Evolutionary conservation across 1,139 yeast species (phyloP).

Genomic region (Pichia sp.): DNA sequence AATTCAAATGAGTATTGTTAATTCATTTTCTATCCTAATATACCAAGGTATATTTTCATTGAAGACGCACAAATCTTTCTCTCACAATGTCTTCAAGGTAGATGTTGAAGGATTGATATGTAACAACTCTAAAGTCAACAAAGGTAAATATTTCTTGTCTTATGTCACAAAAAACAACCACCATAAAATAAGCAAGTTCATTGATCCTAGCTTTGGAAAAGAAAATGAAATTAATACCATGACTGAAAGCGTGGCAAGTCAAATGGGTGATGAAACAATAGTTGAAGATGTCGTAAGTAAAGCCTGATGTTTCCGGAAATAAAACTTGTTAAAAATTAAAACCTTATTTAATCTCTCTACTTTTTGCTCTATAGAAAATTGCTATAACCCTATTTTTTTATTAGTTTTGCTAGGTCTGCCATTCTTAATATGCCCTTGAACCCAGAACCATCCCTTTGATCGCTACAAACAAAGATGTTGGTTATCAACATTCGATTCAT

Average conservation of each 20-base stretch:
- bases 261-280: not conserved
- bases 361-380: too few species aligned
- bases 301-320: too few species aligned
- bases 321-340: too few species aligned
- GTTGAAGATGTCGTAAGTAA: not conserved
- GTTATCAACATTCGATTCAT: slow-evolving; percentile 31
- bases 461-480: slow-evolving; percentile 24
- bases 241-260: not conserved
- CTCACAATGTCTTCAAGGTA: slow-evolving; percentile 17
- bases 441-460: slow-evolving; percentile 9
- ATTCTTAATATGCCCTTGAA: slow-evolving; percentile 31
- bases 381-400: slow-evolving; percentile 4
- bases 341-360: too few species aligned
- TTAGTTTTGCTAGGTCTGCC: slow-evolving; percentile 23
- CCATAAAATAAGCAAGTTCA: slow-evolving; percentile 11
- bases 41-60: slow-evolving; percentile 18
- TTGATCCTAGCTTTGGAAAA: slow-evolving; percentile 14
- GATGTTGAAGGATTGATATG: slow-evolving; percentile 17
- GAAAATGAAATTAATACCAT: slow-evolving; percentile 1
- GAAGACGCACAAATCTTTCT: slow-evolving; percentile 13
- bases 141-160: slow-evolving; percentile 19
- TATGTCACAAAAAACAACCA: slow-evolving; percentile 7
- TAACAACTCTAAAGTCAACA: slow-evolving; percentile 15
- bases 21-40: slow-evolving; percentile 21
- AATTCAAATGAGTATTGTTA: slow-evolving; percentile 9